phyloP scores from a whole-genome alignment of 225 moss, liverwort and hornwort species.

The Marchantia polymorpha region DNA sequence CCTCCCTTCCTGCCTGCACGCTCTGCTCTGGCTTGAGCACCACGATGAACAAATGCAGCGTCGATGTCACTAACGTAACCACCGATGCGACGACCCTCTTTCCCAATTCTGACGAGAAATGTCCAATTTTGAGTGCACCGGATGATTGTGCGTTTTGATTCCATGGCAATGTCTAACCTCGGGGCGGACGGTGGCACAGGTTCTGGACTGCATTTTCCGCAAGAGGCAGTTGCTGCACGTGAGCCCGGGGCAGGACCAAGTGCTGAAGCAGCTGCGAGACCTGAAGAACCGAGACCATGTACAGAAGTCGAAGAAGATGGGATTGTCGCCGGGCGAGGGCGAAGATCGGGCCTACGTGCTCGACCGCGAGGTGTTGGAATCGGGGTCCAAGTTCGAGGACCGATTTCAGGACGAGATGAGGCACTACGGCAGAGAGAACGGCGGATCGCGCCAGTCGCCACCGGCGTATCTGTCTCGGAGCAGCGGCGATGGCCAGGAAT shows the following conservation, averaged over 20 bases:
- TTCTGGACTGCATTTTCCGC: conserved; percentile 32
- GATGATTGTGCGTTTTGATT: no score
- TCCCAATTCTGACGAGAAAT: no score
- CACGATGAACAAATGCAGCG: no score
- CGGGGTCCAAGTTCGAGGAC: not conserved
- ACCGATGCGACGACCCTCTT: no score
- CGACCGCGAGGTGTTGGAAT: conserved; percentile 11
- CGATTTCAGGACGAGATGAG: conserved; percentile 16
- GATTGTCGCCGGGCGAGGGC: conserved; percentile 12
- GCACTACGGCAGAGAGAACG: not conserved
- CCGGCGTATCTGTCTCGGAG: not conserved
- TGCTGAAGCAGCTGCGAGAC: conserved; percentile 16
- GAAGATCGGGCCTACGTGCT: conserved; percentile 7
- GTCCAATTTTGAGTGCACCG: no score
- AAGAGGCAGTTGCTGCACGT: conserved; percentile 23
- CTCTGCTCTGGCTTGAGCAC: no score
- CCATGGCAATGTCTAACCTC: no score
- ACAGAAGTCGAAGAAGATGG: conserved; percentile 19
- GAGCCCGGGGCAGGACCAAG: conserved; percentile 22
- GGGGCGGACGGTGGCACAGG: conserved; percentile 10
- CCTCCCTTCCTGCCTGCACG: no score
- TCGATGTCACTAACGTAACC: no score
- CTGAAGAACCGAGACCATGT: conserved; percentile 11
- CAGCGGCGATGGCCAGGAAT: not conserved
- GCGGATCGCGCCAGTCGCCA: conserved; percentile 6